A percentile compares a stretch with the other conserved stretches of the same genome.
phyloP scores from a whole-genome alignment of 73 alveolate species.

The Paramecium sexaurelia region DNA sequence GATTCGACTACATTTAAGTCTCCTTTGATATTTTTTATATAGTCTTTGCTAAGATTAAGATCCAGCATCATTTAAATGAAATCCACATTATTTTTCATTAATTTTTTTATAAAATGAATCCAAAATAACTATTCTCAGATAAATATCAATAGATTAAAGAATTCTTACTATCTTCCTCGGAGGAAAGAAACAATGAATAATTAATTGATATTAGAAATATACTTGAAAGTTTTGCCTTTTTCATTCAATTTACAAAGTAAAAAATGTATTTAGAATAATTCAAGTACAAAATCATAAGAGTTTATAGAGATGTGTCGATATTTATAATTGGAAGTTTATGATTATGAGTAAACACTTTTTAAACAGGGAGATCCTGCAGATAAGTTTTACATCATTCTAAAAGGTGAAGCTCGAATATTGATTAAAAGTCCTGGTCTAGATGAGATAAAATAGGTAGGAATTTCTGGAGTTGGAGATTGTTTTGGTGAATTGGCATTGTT shows the following conservation, averaged over 20 bases:
- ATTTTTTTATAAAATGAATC: not conserved
- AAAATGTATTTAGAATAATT: not conserved
- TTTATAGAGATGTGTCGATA: conserved; percentile 66
- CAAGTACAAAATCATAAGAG: conserved; percentile 53
- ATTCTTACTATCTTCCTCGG: not conserved
- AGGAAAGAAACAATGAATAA: conserved; percentile 22
- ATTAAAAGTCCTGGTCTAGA: conserved; percentile 39
- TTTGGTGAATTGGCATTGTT: conserved; percentile 69
- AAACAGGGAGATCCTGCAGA: conserved; percentile 68
- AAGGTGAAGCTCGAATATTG: conserved; percentile 63
- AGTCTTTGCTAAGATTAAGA: not conserved
- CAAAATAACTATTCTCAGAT: conserved; percentile 6
- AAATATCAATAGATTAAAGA: conserved; percentile 18
- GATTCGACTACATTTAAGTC: not conserved
- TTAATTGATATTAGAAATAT: conserved; percentile 41
- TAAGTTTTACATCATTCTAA: conserved; percentile 55
- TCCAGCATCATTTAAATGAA: not conserved
- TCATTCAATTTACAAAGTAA: conserved; percentile 53
- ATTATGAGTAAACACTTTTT: conserved; percentile 41
- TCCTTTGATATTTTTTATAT: not conserved
- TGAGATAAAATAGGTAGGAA: conserved; percentile 66
- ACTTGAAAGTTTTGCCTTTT: conserved; percentile 37
- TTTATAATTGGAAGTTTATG: conserved; percentile 45
- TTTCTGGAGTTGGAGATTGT: conserved; percentile 59
- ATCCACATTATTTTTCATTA: not conserved